Conservation (phyloP, 306 rosid genomes). For the Acacia crassicarpa region DNA sequence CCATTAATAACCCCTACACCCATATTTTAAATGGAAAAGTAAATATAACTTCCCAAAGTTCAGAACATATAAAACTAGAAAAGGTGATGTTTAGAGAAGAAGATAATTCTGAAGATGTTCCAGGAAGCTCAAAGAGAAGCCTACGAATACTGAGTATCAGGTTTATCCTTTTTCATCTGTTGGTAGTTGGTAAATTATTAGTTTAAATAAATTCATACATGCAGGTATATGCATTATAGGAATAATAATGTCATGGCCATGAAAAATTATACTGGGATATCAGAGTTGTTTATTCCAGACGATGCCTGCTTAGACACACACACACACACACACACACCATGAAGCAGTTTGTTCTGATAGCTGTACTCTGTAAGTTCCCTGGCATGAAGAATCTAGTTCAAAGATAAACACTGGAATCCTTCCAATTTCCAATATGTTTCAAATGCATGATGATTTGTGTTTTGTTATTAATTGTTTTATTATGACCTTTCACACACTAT, state of each 20-base stretch:
- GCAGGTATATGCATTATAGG: background rate
- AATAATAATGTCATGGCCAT: no score
- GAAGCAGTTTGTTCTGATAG: background rate
- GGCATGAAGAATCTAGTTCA: no score
- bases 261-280: background rate
- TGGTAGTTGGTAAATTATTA: background rate
- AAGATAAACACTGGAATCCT: no score
- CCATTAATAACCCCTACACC: background rate
- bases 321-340: no score
- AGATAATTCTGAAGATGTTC: background rate
- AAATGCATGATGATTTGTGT: no score
- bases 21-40: background rate
- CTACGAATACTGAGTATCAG: background rate
- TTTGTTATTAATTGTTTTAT: no score
- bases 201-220: no score
- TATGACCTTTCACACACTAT: no score
- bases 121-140: background rate
- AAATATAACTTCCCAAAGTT: background rate
- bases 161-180: background rate
- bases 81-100: background rate
- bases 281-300: background rate
- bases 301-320: background rate
- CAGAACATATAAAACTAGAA: background rate
- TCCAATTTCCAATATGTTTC: no score
- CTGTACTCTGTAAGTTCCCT: background rate